Evolutionary conservation across 2,329 filamentous ascomycete genomes (phyloP).

Genomic region (Penicillium brasilianum): DNA sequence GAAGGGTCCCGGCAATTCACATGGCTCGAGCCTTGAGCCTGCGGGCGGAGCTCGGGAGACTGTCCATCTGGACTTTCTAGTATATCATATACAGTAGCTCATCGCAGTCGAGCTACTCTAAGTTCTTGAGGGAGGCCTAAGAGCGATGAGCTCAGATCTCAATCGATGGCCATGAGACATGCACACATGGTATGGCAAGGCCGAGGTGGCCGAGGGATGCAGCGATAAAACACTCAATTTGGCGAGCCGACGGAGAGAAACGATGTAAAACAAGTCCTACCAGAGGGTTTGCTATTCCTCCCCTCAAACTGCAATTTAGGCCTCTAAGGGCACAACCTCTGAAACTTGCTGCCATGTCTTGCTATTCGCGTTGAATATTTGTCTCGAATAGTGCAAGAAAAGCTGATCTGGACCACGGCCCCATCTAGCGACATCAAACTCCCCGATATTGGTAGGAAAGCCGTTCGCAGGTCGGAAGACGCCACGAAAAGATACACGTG

Average conservation of each 20-base stretch:
- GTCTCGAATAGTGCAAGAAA: constrained; percentile 29
- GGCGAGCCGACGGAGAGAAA: no score
- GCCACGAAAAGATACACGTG: constrained; percentile 30
- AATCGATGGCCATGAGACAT: no score
- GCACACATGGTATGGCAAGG: no score
- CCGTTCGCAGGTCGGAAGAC: constrained; percentile 28
- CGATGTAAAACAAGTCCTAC: neutral
- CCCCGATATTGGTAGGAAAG: constrained; percentile 15
- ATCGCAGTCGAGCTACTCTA: no score
- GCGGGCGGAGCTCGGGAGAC: neutral
- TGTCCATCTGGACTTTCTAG: neutral
- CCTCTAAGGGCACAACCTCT: constrained; percentile 24
- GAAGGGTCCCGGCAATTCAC: neutral
- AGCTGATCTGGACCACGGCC: constrained; percentile 24
- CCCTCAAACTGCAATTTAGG: neutral
- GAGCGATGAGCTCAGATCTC: no score
- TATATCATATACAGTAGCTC: neutral
- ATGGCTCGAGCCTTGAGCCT: neutral
- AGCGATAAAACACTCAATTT: no score
- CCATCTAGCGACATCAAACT: constrained; percentile 25
- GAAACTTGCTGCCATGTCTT: constrained; percentile 27
- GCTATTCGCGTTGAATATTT: constrained; percentile 20
- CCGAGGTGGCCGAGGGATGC: no score
- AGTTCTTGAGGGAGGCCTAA: no score
- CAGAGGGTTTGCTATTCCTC: neutral